phyloP scores from a whole-genome alignment of 148 eudicot genomes.

The Arctostaphylos glauca region DNA sequence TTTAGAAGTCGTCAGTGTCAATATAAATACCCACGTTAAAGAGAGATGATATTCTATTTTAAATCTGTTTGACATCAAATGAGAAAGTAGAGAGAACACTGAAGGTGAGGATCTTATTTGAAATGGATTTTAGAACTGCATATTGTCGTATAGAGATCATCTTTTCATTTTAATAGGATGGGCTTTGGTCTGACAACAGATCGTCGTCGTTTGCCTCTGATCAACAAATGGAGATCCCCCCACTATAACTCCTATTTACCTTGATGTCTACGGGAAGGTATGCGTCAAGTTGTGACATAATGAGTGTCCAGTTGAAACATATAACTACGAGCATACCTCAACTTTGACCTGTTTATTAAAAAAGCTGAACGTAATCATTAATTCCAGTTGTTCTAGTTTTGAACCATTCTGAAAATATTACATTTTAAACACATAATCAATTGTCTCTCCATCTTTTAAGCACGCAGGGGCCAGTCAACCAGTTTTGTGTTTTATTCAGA shows the following conservation, averaged over 20 bases:
- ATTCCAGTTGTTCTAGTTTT: neutral
- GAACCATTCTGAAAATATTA: neutral
- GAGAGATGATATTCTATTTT: constrained; percentile 2
- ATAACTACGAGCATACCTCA: neutral
- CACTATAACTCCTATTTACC: neutral
- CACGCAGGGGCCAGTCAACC: neutral
- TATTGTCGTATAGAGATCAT: neutral
- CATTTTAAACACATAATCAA: neutral
- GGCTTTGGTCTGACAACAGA: neutral
- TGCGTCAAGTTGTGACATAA: neutral
- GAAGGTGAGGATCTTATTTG: neutral
- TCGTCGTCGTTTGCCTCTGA: neutral
- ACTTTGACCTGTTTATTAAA: neutral
- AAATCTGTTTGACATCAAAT: neutral
- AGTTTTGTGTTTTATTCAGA: neutral
- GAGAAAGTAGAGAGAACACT: constrained; percentile 7
- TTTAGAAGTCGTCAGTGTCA: neutral
- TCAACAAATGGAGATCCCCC: constrained; percentile 2
- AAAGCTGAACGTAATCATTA: neutral
- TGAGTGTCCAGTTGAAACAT: neutral
- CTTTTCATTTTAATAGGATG: neutral
- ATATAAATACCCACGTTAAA: neutral
- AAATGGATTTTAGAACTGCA: neutral
- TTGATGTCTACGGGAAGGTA: neutral
- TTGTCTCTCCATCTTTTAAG: neutral